These are phyloP conservation scores for Fusarium ramigenum DNA, from an alignment of 2,329 filamentous ascomycete species.

Conservation along the genomic window DNA sequence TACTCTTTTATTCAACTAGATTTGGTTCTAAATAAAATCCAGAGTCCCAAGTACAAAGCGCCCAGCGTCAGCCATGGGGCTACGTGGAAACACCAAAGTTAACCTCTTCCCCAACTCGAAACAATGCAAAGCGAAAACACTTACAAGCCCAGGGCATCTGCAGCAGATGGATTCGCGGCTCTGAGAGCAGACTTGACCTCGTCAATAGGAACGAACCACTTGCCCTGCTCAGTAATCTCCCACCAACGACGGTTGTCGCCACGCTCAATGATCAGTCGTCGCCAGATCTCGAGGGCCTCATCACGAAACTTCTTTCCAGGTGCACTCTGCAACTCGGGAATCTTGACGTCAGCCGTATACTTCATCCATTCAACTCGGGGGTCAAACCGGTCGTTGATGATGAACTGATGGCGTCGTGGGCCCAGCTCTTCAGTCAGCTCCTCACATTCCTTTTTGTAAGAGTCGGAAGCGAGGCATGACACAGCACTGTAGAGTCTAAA, in stretches of 20 bases:
- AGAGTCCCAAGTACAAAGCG: neutral
- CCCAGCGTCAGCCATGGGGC: neutral
- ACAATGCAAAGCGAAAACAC: neutral
- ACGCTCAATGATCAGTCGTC: neutral
- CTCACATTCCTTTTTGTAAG: neutral
- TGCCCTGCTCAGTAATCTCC: neutral
- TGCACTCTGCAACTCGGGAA: neutral
- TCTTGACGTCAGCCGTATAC: neutral
- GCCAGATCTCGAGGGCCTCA: neutral
- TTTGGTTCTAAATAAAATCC: too few relatives aligned
- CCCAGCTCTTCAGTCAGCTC: neutral
- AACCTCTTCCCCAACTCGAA: accelerated
- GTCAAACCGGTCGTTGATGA: neutral
- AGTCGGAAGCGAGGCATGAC: neutral
- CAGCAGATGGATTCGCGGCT: neutral
- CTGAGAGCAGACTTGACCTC: neutral
- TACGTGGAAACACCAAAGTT: neutral
- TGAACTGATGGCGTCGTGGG: constrained; percentile 5
- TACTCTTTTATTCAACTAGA: neutral
- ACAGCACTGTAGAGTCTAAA: constrained; percentile 7
- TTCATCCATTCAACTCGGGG: constrained; percentile 16
- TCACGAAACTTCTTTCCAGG: neutral
- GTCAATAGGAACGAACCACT: neutral
- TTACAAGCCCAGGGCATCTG: neutral
- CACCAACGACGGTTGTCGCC: neutral